Evolutionary conservation across 495 filamentous ascomycete genomes (phyloP).

Genomic region (Penicillium mononematosum): DNA sequence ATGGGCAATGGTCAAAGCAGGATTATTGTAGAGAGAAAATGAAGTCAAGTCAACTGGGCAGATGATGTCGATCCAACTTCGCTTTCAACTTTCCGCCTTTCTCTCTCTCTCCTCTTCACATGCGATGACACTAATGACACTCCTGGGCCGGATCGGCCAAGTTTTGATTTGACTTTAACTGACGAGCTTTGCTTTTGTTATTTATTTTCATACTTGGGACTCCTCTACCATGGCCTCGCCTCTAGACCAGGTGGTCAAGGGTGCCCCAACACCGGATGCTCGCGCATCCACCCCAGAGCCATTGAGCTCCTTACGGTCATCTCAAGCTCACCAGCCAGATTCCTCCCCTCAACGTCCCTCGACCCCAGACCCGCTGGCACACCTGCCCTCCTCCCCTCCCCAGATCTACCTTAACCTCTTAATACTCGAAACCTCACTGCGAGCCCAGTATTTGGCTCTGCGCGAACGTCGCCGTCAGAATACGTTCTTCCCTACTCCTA

Average conservation of each 20-base stretch:
- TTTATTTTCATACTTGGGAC: not conserved
- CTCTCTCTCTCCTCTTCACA: slow-evolving; percentile 16
- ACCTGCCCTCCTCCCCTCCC: slow-evolving; percentile 85
- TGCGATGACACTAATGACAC: slow-evolving; percentile 23
- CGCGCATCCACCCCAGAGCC: slow-evolving; percentile 42
- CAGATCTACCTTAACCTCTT: slow-evolving; percentile 98
- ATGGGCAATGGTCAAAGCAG: slow-evolving; percentile 14
- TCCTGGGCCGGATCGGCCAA: slow-evolving; percentile 34
- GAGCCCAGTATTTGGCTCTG: slow-evolving; percentile 86
- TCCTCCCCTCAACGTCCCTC: slow-evolving; percentile 40
- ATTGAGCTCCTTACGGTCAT: slow-evolving; percentile 23
- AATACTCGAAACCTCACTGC: slow-evolving; percentile 91
- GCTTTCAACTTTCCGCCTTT: slow-evolving; percentile 18
- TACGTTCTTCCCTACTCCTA: slow-evolving; percentile 83
- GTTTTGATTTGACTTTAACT: slow-evolving; percentile 11
- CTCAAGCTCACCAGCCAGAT: slow-evolving; percentile 31
- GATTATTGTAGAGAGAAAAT: slow-evolving; percentile 12
- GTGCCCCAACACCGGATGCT: slow-evolving; percentile 58
- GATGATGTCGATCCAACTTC: slow-evolving; percentile 18
- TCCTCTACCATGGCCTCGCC: slow-evolving; percentile 51
- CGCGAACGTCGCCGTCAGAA: slow-evolving; percentile 87
- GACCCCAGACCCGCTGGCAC: slow-evolving; percentile 70
- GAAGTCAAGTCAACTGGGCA: slow-evolving; percentile 3
- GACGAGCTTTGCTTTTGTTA: slow-evolving; percentile 3
- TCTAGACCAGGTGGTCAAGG: slow-evolving; percentile 88